Evolutionary conservation across 208 protist species (phyloP), one percentile per base, ranked within the genome.

Genomic region (Zelonia costaricensis): DNA sequence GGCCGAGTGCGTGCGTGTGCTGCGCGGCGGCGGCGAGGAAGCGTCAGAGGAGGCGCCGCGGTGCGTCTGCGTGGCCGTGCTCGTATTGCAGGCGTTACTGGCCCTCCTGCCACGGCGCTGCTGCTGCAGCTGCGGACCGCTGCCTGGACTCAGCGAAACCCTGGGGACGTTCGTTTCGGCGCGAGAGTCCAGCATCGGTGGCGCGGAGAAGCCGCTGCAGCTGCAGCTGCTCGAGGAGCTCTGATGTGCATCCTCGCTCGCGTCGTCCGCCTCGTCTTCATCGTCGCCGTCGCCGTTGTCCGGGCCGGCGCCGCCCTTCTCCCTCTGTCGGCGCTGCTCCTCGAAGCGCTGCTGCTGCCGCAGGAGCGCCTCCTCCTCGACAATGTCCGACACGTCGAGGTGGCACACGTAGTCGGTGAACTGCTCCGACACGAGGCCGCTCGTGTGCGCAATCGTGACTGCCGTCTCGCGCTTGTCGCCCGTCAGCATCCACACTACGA

Each of bases 391-490:
- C 23, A 85, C 61, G 47, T 88, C 72, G 8, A 88, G 48, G 53
- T 88, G 82, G 36, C 62, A 80, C 49, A 77, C 55, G 47, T 36
- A 63, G 36, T 80, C 65, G 20, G 49, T 44, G 49, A 49, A 53
- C 23, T 56, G 57, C 1, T 20, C 10, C 35, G 54, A 54, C 6
- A 85, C 66, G 16, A 88, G 53, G 5, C 80, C 84, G 57, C 71
- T 88, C 7, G 78, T 92, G 54, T 71, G 71, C 16, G 85, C 96
- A 47, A 99, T 98, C 56, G 98, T 98, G 27, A 99, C 94, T 7
- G 97, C 98, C 20, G 98, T 99, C 66, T 98, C 93, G 40, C 92
- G 77, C 81, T 99, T 99, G 76, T 99, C 98, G 48, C 98, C 98
- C 22, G 98, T 99, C 39, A 99, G 79, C 69, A 99, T 94, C 98